A percentile compares a stretch with the other conserved stretches of the same genome.
These are phyloP conservation scores for Perkinsus olseni DNA, from an alignment of 169 alveolate genomes.

Conservation along the genomic window DNA sequence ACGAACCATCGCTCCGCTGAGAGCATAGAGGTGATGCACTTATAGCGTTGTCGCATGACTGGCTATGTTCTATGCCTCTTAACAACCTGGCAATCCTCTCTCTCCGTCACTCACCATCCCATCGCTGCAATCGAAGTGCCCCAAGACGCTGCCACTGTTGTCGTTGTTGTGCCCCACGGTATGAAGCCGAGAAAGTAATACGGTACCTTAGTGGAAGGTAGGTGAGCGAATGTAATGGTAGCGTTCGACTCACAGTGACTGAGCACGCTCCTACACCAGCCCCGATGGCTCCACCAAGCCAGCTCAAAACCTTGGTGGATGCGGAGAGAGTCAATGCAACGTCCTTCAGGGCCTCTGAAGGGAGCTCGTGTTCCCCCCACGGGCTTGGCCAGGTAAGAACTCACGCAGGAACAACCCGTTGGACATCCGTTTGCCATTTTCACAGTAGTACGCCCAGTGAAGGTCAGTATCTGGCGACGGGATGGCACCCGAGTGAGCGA, in stretches of 20 bases:
- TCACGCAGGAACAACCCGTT: neutral
- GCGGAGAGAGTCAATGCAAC: neutral
- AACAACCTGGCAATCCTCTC: no score
- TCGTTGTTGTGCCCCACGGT: neutral
- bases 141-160: neutral
- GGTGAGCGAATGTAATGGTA: neutral
- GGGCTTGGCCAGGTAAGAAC: neutral
- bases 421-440: neutral
- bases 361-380: neutral
- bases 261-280: neutral
- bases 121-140: neutral
- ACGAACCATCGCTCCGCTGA: no score
- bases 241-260: neutral
- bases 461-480: neutral
- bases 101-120: neutral
- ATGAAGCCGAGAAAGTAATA: neutral
- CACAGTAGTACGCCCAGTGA: neutral
- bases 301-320: neutral
- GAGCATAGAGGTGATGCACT: no score
- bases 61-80: no score
- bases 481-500: neutral
- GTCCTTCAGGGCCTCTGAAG: neutral
- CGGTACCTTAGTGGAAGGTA: neutral
- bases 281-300: neutral
- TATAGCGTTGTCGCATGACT: no score